Evolutionary conservation across 2,329 filamentous ascomycete species (phyloP).

Genomic region (Scolecobasidium constrictum): DNA sequence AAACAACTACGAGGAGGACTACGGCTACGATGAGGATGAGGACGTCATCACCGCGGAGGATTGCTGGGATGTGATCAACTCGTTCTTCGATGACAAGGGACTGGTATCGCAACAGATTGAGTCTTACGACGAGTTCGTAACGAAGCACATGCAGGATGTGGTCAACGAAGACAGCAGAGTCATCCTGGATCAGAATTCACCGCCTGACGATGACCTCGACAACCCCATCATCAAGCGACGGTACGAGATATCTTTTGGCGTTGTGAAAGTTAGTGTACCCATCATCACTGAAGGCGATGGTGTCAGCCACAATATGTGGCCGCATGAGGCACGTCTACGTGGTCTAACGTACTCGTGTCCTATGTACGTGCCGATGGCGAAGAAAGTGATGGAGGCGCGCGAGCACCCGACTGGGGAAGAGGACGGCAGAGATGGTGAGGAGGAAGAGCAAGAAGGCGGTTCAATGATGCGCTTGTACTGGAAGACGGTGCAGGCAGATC

Average conservation of each 20-base stretch:
- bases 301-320: slow-evolving; percentile 71
- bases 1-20: slow-evolving; percentile 35
- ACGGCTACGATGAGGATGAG: slow-evolving; percentile 47
- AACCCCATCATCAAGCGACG: slow-evolving; percentile 73
- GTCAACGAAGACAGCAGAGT: slow-evolving; percentile 86
- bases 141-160: slow-evolving; percentile 86
- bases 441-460: slow-evolving; percentile 29
- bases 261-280: slow-evolving; percentile 77
- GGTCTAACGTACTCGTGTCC: slow-evolving; percentile 94
- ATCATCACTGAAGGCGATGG: slow-evolving; percentile 91
- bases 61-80: slow-evolving; percentile 94
- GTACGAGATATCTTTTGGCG: slow-evolving; percentile 91
- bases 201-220: slow-evolving; percentile 58
- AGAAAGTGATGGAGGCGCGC: slow-evolving; percentile 72
- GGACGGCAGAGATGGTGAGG: slow-evolving; percentile 58
- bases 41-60: slow-evolving; percentile 84
- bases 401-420: slow-evolving; percentile 54
- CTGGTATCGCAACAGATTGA: slow-evolving; percentile 96
- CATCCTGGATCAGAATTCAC: slow-evolving; percentile 86
- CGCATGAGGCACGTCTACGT: slow-evolving; percentile 89
- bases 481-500: slow-evolving; percentile 33
- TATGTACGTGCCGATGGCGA: slow-evolving; percentile 79
- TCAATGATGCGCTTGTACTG: slow-evolving; percentile 28
- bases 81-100: slow-evolving; percentile 93
- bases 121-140: slow-evolving; percentile 95